phyloP scores from a whole-genome alignment of 2,329 filamentous ascomycete species.

The Aspergillus amoenus region DNA sequence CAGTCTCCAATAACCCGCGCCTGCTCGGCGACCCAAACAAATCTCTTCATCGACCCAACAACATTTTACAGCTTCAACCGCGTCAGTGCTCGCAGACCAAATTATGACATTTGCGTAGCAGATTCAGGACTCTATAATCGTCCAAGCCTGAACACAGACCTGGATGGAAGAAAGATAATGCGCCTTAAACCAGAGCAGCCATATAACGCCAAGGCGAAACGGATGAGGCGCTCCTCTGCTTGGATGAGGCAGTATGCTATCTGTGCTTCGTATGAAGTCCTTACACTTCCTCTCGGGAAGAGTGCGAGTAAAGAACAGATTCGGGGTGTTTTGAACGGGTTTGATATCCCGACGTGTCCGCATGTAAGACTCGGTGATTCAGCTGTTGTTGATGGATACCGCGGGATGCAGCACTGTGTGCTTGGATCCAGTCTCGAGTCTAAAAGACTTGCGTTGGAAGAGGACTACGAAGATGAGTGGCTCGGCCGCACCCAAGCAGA shows the following conservation, averaged over 20 bases:
- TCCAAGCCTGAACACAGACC: too few species aligned
- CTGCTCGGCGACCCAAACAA: neutral
- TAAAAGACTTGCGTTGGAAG: neutral
- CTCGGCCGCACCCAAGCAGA: neutral
- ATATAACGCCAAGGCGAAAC: too few species aligned
- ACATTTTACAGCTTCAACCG: neutral
- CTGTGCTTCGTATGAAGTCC: neutral
- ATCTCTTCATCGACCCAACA: neutral
- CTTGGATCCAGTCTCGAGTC: neutral
- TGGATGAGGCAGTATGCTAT: neutral
- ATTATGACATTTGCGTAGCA: neutral
- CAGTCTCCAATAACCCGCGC: neutral
- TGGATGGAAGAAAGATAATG: too few species aligned
- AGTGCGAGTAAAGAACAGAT: neutral
- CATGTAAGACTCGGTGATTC: neutral
- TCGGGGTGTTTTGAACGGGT: neutral
- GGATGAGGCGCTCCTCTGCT: too few species aligned
- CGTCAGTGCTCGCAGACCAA: neutral
- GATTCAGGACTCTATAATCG: too few species aligned
- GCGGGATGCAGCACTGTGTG: neutral
- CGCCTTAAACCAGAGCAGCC: too few species aligned
- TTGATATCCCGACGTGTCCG: conserved; percentile 4
- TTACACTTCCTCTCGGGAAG: neutral
- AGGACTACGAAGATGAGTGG: too few species aligned
- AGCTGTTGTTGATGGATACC: neutral